Percentiles rank a stretch among this genome's conserved stretches.
Conservation (phyloP, 208 protist species). For the Sergeia podlipaevii region DNA sequence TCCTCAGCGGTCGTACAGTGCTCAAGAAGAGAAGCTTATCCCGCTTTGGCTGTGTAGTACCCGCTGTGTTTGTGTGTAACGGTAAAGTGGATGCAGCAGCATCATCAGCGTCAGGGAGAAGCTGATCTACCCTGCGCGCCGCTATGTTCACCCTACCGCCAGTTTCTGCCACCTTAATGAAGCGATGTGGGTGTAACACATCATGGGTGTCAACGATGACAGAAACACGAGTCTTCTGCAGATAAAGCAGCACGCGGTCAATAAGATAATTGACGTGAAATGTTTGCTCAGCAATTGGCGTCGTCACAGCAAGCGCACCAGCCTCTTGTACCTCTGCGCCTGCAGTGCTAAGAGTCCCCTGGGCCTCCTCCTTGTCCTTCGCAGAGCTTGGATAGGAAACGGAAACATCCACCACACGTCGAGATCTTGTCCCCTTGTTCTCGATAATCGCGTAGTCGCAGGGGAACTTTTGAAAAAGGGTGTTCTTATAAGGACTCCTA, state of each 20-base stretch:
- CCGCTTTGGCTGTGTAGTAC: background rate
- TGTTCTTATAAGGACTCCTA: constrained; percentile 35
- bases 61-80: background rate
- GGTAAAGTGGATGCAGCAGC: background rate
- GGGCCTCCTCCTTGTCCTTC: background rate
- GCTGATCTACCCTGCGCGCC: constrained; percentile 6
- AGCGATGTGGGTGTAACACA: constrained; percentile 51
- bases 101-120: background rate
- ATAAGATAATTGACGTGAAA: constrained; percentile 56
- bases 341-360: background rate
- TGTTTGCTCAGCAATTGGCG: background rate
- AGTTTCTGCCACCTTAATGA: constrained; percentile 20
- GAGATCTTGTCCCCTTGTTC: constrained; percentile 44
- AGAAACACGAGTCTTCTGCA: constrained; percentile 36
- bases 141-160: background rate
- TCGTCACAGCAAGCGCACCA: background rate
- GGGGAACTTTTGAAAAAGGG: constrained; percentile 49
- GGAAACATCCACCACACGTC: constrained; percentile 25
- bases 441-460: constrained; percentile 67
- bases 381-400: no score
- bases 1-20: constrained; percentile 28
- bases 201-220: constrained; percentile 40
- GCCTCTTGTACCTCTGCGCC: background rate
- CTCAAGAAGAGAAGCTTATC: constrained; percentile 21
- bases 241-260: constrained; percentile 58